These are phyloP conservation scores for Dillenia turbinata DNA, from an alignment of 164 flowering plant species.

Conservation along the genomic window DNA sequence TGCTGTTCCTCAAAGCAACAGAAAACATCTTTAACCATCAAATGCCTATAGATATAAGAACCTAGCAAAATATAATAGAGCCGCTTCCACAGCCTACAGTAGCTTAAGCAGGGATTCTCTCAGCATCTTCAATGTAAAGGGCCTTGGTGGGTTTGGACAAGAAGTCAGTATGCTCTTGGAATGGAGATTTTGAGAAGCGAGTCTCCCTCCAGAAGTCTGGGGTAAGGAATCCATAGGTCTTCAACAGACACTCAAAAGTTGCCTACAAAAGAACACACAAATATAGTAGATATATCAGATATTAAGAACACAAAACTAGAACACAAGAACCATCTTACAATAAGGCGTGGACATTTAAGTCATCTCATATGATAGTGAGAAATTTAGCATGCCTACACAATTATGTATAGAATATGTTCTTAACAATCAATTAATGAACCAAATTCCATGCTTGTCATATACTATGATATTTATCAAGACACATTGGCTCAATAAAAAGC, in stretches of 20 bases:
- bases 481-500: too few species aligned
- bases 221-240: constrained; percentile 70
- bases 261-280: constrained; percentile 37
- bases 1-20: too few species aligned
- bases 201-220: constrained; percentile 84
- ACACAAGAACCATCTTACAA: background rate
- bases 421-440: too few species aligned
- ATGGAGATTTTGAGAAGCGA: constrained; percentile 62
- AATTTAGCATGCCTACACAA: too few species aligned
- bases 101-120: constrained; percentile 29
- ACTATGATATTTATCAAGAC: too few species aligned
- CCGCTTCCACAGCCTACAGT: too few species aligned
- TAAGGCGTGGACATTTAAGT: too few species aligned
- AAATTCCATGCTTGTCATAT: too few species aligned
- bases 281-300: background rate
- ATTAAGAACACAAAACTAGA: background rate
- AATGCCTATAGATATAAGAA: background rate
- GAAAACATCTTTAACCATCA: too few species aligned
- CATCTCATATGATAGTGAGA: too few species aligned
- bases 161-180: constrained; percentile 63
- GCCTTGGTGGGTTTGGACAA: constrained; percentile 44
- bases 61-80: background rate
- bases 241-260: constrained; percentile 63
- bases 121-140: constrained; percentile 26
- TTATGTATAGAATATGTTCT: too few species aligned